Evolutionary conservation across 192 early-diverging fungal genomes (phyloP).

Genomic region (Rhizophagus sp.): DNA sequence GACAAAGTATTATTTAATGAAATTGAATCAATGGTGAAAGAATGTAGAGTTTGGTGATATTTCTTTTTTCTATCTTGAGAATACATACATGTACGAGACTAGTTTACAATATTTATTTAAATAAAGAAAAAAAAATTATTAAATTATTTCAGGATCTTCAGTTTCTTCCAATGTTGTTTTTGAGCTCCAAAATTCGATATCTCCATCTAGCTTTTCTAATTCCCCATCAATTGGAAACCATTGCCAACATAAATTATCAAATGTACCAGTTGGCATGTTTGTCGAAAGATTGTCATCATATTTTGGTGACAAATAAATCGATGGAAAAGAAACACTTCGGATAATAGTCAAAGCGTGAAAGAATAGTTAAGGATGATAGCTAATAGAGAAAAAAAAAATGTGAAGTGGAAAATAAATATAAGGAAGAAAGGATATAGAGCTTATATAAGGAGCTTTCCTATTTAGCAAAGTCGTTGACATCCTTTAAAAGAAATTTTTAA

Average conservation of each 20-base stretch:
- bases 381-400: not conserved
- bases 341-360: slow-evolving; percentile 26
- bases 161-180: not conserved
- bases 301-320: not conserved
- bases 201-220: not conserved
- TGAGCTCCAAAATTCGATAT: slow-evolving; percentile 10
- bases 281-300: not conserved
- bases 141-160: no score
- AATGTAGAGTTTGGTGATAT: slow-evolving; percentile 43
- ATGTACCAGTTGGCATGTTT: not conserved
- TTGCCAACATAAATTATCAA: slow-evolving; percentile 24
- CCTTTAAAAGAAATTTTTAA: not conserved
- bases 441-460: slow-evolving; percentile 20
- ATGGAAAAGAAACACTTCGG: slow-evolving; percentile 3
- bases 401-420: not conserved
- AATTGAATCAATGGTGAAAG: slow-evolving; percentile 42
- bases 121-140: no score
- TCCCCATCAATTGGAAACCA: slow-evolving; percentile 21
- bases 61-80: not conserved
- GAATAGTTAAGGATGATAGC: not conserved
- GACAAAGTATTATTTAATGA: slow-evolving; percentile 46
- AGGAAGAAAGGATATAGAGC: slow-evolving; percentile 22
- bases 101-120: not conserved
- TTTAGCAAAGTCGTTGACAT: not conserved
- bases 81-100: not conserved